Percentiles rank a stretch among this genome's conserved stretches.
phyloP scores from a whole-genome alignment of 169 alveolate species.

The Cryptosporidium sp. region DNA sequence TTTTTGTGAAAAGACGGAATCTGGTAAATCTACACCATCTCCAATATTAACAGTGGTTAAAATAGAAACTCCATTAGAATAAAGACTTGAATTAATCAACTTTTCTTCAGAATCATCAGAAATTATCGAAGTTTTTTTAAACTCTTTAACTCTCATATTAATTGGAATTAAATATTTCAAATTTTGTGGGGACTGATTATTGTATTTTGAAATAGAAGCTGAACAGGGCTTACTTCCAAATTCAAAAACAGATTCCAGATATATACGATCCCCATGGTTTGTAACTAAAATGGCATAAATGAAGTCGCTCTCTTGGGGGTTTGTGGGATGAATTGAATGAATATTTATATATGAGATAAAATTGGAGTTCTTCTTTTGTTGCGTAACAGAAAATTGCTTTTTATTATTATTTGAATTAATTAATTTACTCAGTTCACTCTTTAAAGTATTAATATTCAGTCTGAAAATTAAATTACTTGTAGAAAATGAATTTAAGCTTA shows the following conservation, averaged over 20 bases:
- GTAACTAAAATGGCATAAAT: constrained; percentile 38
- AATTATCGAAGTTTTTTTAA: constrained; percentile 11
- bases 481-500: background rate
- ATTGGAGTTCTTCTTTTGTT: background rate
- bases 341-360: background rate
- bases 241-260: constrained; percentile 50
- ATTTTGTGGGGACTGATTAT: background rate
- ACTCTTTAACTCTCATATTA: constrained; percentile 22
- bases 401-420: background rate
- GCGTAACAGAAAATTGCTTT: background rate
- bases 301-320: constrained; percentile 58
- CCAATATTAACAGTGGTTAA: background rate
- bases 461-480: constrained; percentile 4
- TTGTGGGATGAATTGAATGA: constrained; percentile 53
- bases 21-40: background rate
- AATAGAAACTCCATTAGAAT: constrained; percentile 57
- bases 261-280: constrained; percentile 33
- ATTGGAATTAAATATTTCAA: background rate
- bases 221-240: background rate
- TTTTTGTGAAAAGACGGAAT: background rate
- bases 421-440: constrained; percentile 14
- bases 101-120: background rate
- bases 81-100: constrained; percentile 12
- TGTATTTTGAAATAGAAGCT: background rate
- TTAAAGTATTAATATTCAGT: constrained; percentile 22